Evolutionary conservation across 768 basidiomycete genomes (phyloP).

Genomic region (Boletus huronensis): DNA sequence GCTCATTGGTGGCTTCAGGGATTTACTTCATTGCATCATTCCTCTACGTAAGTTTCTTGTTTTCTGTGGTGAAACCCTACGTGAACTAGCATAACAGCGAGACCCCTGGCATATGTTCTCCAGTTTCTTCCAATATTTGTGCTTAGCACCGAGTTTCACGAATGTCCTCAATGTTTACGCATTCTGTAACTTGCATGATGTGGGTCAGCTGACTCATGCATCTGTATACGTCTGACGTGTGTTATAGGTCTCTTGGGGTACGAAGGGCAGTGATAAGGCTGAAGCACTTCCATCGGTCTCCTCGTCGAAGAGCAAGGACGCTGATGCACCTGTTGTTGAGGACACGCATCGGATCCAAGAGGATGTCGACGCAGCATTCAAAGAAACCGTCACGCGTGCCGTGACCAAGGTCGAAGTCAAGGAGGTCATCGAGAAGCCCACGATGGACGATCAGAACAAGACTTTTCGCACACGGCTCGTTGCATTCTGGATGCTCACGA

Average conservation of each 20-base stretch:
- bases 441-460: constrained; percentile 84
- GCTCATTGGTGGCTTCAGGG: constrained; percentile 35
- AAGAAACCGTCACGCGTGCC: constrained; percentile 86
- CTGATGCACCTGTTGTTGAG: constrained; percentile 77
- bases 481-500: constrained; percentile 74
- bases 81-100: constrained; percentile 45
- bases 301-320: constrained; percentile 75
- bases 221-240: background rate
- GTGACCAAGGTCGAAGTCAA: constrained; percentile 68
- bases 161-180: constrained; percentile 96
- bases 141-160: constrained; percentile 88
- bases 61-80: background rate
- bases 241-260: constrained; percentile 83
- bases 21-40: constrained; percentile 84
- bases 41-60: constrained; percentile 63
- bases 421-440: constrained; percentile 73
- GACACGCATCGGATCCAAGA: constrained; percentile 80
- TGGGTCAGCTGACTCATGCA: constrained; percentile 31
- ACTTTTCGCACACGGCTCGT: constrained; percentile 91
- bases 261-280: constrained; percentile 92
- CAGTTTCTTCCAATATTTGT: constrained; percentile 88
- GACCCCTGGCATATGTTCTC: constrained; percentile 99
- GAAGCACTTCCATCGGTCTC: constrained; percentile 88
- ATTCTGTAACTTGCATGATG: constrained; percentile 95
- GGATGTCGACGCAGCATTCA: constrained; percentile 88